These are phyloP conservation scores for Pleurotus citrinopileatus DNA, from an alignment of 768 basidiomycete species.

Conservation along the genomic window DNA sequence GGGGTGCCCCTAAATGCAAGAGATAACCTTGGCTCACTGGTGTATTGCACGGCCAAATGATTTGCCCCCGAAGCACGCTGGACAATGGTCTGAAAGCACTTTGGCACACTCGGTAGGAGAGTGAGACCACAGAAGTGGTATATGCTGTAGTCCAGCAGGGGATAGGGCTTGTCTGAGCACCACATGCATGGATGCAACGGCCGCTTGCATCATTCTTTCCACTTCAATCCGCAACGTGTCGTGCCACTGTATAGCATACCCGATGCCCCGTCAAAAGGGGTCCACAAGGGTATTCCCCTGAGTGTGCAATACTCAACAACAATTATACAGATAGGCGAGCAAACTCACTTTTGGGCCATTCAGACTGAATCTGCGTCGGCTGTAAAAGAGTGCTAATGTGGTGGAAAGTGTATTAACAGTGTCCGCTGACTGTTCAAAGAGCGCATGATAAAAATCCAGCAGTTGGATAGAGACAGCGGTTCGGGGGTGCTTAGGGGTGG, in stretches of 20 bases:
- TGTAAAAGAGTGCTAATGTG: slow-evolving; percentile 15
- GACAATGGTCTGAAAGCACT: background rate
- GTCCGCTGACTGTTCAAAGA: slow-evolving; percentile 19
- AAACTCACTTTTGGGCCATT: background rate
- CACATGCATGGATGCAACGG: too few species aligned
- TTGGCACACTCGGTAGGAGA: slow-evolving; percentile 2
- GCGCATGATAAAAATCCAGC: slow-evolving; percentile 15
- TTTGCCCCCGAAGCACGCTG: slow-evolving; percentile 7
- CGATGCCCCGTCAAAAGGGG: slow-evolving; percentile 26
- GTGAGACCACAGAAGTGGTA: too few species aligned
- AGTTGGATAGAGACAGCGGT: slow-evolving; percentile 16
- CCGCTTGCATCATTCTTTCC: slow-evolving; percentile 13
- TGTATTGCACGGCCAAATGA: slow-evolving; percentile 4
- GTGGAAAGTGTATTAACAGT: slow-evolving; percentile 16
- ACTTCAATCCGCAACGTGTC: slow-evolving; percentile 17
- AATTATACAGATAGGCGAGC: too few species aligned
- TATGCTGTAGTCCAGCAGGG: too few species aligned
- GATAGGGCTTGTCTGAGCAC: too few species aligned
- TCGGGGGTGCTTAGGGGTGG: slow-evolving; percentile 14
- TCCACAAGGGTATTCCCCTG: slow-evolving; percentile 24
- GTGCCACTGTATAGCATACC: slow-evolving; percentile 26
- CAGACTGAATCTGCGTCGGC: slow-evolving; percentile 8
- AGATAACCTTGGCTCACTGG: background rate
- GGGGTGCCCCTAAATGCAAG: background rate
- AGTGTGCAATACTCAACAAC: background rate